These are phyloP conservation scores for Apostasia shenzhenica DNA, from an alignment of 106 monocot species.

Conservation along the genomic window DNA sequence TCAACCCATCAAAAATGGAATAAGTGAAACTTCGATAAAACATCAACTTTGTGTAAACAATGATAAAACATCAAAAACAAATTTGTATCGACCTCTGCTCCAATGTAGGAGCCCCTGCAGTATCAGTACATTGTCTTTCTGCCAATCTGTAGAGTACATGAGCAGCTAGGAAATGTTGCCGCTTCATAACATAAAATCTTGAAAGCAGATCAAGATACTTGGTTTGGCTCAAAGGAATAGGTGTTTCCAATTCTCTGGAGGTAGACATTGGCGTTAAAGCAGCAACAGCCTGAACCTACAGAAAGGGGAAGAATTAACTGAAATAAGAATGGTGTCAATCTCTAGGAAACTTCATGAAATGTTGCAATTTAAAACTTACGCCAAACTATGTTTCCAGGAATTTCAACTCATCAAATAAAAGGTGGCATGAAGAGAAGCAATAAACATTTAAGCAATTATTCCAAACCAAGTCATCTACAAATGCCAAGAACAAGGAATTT, in stretches of 20 bases:
- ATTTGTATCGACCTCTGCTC: slow-evolving; percentile 59
- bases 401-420: neutral
- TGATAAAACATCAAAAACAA: neutral
- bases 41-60: too few relatives aligned
- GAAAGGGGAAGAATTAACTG: neutral
- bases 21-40: too few relatives aligned
- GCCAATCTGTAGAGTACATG: slow-evolving; percentile 76
- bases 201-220: slow-evolving; percentile 91
- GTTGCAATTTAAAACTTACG: neutral
- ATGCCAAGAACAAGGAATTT: too few relatives aligned
- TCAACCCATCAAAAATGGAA: neutral
- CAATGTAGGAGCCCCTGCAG: slow-evolving; percentile 48
- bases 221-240: slow-evolving; percentile 35
- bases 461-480: too few relatives aligned
- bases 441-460: too few relatives aligned
- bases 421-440: neutral
- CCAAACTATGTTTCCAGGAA: neutral
- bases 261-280: slow-evolving; percentile 15
- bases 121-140: slow-evolving; percentile 62
- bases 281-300: slow-evolving; percentile 19
- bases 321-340: slow-evolving; percentile 1
- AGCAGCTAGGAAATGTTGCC: slow-evolving; percentile 80
- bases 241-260: slow-evolving; percentile 15
- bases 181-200: slow-evolving; percentile 75
- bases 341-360: neutral